A percentile compares a stretch with the other conserved stretches of the same genome.
These are phyloP conservation scores for Epichloe gansuensis DNA, from an alignment of 2,329 filamentous ascomycete genomes.

Conservation along the genomic window DNA sequence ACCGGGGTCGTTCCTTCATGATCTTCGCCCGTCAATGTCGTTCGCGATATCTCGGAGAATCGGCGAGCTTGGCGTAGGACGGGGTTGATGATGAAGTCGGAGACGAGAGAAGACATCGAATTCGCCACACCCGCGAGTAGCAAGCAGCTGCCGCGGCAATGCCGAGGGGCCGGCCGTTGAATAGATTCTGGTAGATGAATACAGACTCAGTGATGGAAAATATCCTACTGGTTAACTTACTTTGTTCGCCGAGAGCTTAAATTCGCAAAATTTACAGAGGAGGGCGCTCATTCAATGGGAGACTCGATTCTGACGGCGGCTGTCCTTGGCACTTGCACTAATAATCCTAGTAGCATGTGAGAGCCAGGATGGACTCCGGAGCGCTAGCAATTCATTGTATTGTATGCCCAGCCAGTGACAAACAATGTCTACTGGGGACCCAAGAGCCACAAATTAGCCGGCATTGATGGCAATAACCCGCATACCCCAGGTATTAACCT, in stretches of 20 bases:
- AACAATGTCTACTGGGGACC: no score
- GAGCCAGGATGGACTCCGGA: no score
- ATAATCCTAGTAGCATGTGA: not conserved
- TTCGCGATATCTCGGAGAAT: constrained; percentile 40
- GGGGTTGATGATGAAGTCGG: constrained; percentile 53
- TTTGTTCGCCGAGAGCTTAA: not conserved
- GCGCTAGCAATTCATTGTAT: no score
- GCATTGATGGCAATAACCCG: no score
- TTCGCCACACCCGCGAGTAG: constrained; percentile 5
- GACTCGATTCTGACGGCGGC: no score
- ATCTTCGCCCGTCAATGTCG: constrained; percentile 24
- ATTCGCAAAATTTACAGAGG: not conserved
- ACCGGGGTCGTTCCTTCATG: constrained; percentile 13
- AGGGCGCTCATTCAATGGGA: not conserved
- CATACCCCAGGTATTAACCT: no score
- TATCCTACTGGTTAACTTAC: not conserved
- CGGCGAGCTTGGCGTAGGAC: constrained; percentile 53
- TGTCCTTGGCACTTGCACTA: not conserved
- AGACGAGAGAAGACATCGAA: constrained; percentile 49
- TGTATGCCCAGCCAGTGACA: no score
- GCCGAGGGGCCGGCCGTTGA: not conserved
- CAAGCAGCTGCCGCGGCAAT: not conserved
- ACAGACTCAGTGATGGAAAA: not conserved
- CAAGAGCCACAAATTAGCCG: no score
- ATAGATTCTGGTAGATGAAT: not conserved